A percentile compares a stretch with the other conserved stretches of the same genome.
Conservation (phyloP, 345 rosid genomes). For the Crucihimalaya himalaica region DNA sequence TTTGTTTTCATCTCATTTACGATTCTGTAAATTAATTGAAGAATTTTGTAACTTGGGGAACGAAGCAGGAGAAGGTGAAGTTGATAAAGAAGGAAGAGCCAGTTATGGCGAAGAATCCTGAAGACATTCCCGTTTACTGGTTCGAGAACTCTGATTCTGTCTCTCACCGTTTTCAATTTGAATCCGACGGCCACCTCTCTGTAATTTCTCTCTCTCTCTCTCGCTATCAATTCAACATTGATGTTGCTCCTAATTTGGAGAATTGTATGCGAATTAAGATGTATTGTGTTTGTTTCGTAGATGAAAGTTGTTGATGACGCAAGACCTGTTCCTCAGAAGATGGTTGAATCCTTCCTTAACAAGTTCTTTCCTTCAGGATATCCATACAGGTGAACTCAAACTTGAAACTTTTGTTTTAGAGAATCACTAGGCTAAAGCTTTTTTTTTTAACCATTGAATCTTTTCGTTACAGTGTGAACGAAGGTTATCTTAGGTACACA, state of each 20-base stretch:
- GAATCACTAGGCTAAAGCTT: background rate
- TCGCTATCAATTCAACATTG: too few species aligned
- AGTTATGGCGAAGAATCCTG: slow-evolving; percentile 16
- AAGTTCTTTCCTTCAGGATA: slow-evolving; percentile 94
- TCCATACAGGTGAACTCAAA: slow-evolving; percentile 68
- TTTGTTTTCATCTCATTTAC: background rate
- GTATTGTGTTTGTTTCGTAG: slow-evolving; percentile 34
- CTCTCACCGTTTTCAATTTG: slow-evolving; percentile 67
- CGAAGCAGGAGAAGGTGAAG: slow-evolving; percentile 49
- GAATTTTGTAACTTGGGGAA: background rate
- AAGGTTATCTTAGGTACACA: slow-evolving; percentile 89
- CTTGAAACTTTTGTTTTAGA: background rate
- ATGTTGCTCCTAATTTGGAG: background rate
- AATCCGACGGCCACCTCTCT: slow-evolving; percentile 71
- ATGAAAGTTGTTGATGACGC: slow-evolving; percentile 72
- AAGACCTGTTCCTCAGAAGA: slow-evolving; percentile 56
- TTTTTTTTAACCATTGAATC: background rate
- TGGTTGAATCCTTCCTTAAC: slow-evolving; percentile 74
- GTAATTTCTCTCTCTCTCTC: slow-evolving; percentile 38
- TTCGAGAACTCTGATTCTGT: slow-evolving; percentile 73
- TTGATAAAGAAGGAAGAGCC: slow-evolving; percentile 46
- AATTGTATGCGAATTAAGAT: background rate
- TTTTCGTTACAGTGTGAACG: slow-evolving; percentile 67
- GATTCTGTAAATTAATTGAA: background rate
- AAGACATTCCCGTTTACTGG: slow-evolving; percentile 59